Conservation (phyloP, 208 protist genomes). For the Endotrypanum monterogeii region DNA sequence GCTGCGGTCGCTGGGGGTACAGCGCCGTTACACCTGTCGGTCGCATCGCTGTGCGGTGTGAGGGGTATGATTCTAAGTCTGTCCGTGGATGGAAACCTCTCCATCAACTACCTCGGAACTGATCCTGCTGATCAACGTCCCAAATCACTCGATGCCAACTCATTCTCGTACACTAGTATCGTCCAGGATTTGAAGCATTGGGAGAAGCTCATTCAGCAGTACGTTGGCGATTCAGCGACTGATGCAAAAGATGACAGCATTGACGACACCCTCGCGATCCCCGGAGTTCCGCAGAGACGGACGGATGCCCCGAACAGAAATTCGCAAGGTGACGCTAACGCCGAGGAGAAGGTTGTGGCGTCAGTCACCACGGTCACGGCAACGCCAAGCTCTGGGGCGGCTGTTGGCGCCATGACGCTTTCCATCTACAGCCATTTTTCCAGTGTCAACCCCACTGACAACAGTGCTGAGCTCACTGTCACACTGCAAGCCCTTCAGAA, state of each 20-base stretch:
- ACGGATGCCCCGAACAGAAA: not conserved
- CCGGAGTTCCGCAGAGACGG: not conserved
- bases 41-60: constrained; percentile 63
- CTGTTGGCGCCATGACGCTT: not conserved
- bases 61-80: constrained; percentile 86
- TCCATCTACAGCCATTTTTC: constrained; percentile 17
- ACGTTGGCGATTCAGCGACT: constrained; percentile 1
- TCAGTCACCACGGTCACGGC: not conserved
- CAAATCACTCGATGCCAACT: constrained; percentile 74
- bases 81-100: constrained; percentile 54
- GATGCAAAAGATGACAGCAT: not conserved
- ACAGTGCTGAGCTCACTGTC: constrained; percentile 24
- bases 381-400: not conserved
- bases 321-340: not conserved
- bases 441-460: not conserved
- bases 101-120: constrained; percentile 93
- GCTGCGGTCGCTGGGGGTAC: constrained; percentile 45
- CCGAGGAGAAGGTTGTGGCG: not conserved
- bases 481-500: constrained; percentile 15
- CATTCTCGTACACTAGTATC: constrained; percentile 82
- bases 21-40: constrained; percentile 57
- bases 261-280: not conserved
- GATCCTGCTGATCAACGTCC: constrained; percentile 82
- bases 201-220: constrained; percentile 66
- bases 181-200: constrained; percentile 76